phyloP scores from a whole-genome alignment of 2,329 filamentous ascomycete genomes.

The Nemania sp. region DNA sequence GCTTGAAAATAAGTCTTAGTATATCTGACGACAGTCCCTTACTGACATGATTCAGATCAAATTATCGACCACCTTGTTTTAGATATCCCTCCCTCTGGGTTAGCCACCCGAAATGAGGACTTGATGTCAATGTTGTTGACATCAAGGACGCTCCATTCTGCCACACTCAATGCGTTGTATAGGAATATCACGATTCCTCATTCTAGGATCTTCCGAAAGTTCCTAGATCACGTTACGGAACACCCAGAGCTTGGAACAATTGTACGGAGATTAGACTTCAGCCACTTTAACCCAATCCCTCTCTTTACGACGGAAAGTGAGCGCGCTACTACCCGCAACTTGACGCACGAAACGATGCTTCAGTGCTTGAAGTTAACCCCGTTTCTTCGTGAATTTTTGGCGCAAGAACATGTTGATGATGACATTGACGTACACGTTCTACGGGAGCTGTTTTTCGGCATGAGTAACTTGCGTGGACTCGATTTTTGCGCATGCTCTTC shows the following conservation, averaged over 20 bases:
- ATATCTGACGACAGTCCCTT: constrained; percentile 19
- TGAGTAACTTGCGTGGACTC: constrained; percentile 66
- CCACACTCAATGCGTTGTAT: constrained; percentile 76
- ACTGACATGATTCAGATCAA: constrained; percentile 52
- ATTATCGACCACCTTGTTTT: constrained; percentile 76
- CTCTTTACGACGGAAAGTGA: constrained; percentile 75
- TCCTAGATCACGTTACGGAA: constrained; percentile 67
- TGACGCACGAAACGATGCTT: constrained; percentile 73
- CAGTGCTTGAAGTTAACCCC: constrained; percentile 73
- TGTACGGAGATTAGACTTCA: constrained; percentile 80
- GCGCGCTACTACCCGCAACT: constrained; percentile 73
- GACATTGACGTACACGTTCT: constrained; percentile 72
- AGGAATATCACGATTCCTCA: constrained; percentile 80
- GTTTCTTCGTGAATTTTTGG: constrained; percentile 75
- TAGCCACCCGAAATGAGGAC: constrained; percentile 76
- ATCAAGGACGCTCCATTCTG: constrained; percentile 73
- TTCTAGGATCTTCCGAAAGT: constrained; percentile 82
- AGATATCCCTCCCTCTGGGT: constrained; percentile 74
- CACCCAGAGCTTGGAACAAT: constrained; percentile 73
- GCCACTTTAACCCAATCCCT: constrained; percentile 80
- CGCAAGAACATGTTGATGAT: constrained; percentile 79
- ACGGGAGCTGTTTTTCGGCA: constrained; percentile 68
- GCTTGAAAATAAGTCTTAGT: too few relatives aligned
- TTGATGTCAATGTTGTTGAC: constrained; percentile 74
- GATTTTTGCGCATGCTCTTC: constrained; percentile 81